These are phyloP conservation scores for Phytophthora colocasiae DNA, from an alignment of 352 stramenopile species.

Conservation along the genomic window DNA sequence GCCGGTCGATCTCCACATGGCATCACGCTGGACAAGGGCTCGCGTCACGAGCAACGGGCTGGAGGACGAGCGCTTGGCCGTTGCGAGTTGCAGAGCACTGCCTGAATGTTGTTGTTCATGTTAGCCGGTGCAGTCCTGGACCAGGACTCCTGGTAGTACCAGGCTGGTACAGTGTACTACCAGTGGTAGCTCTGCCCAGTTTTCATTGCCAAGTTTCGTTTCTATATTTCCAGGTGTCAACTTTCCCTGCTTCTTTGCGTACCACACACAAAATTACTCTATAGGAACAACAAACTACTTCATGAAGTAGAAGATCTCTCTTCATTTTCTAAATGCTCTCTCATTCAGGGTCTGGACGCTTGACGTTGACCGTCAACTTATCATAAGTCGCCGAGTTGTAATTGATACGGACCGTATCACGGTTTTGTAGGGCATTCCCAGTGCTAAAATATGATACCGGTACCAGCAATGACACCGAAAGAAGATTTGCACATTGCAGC, in stretches of 20 bases:
- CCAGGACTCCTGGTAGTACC: no score
- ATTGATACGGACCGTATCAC: slow-evolving; percentile 17
- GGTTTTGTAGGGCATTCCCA: not conserved
- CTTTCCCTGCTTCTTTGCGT: no score
- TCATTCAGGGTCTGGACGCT: no score
- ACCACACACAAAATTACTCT: no score
- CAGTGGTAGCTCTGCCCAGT: no score
- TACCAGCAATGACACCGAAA: slow-evolving; percentile 1
- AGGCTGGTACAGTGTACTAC: no score
- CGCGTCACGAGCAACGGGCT: slow-evolving; percentile 7
- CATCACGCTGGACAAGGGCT: slow-evolving; percentile 15
- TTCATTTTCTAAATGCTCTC: no score
- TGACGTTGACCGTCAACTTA: no score
- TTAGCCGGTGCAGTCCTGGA: not conserved
- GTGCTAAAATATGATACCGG: no score
- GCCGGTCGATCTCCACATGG: slow-evolving; percentile 18
- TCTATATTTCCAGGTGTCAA: not conserved
- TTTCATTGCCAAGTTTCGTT: not conserved
- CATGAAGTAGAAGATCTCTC: no score
- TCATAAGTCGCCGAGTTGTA: slow-evolving; percentile 9
- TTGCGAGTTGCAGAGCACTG: slow-evolving; percentile 5
- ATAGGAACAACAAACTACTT: no score
- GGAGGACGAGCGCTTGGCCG: no score
- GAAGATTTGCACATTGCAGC: slow-evolving; percentile 14
- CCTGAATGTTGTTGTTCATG: not conserved